Conservation (phyloP, 805 yeast genomes). For the Jamesozyma gamospora region DNA sequence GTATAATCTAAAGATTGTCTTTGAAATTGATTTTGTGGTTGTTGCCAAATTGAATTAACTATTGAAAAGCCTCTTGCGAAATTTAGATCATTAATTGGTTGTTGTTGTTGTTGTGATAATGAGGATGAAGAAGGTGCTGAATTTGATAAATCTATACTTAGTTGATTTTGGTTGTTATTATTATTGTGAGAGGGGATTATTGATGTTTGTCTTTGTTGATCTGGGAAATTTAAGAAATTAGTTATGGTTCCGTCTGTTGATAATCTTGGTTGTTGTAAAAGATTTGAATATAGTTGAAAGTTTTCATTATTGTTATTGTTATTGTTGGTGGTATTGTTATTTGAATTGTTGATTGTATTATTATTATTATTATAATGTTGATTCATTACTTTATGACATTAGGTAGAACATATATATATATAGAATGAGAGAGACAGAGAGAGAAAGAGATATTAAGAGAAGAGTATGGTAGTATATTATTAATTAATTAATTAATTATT, state of each 20-base stretch:
- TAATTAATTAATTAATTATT: too few relatives aligned
- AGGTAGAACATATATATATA: too few relatives aligned
- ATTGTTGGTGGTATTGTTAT: neutral
- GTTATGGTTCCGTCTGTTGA: constrained; percentile 21
- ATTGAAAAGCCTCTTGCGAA: constrained; percentile 26
- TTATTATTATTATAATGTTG: too few relatives aligned
- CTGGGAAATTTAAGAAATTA: constrained; percentile 17
- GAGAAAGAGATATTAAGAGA: neutral
- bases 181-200: constrained; percentile 1
- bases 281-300: constrained; percentile 12
- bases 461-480: too few relatives aligned
- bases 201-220: constrained; percentile 4
- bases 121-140: neutral
- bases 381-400: neutral
- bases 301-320: neutral
- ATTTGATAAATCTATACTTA: neutral
- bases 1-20: neutral
- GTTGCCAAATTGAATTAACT: constrained; percentile 22
- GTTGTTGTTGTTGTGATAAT: constrained; percentile 1
- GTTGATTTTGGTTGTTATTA: constrained; percentile 1
- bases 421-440: neutral
- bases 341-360: neutral
- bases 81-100: constrained; percentile 5
- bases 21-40: constrained; percentile 4
- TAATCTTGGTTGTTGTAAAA: constrained; percentile 14